phyloP scores from a whole-genome alignment of 495 filamentous ascomycete species.

The Tuber borchii region DNA sequence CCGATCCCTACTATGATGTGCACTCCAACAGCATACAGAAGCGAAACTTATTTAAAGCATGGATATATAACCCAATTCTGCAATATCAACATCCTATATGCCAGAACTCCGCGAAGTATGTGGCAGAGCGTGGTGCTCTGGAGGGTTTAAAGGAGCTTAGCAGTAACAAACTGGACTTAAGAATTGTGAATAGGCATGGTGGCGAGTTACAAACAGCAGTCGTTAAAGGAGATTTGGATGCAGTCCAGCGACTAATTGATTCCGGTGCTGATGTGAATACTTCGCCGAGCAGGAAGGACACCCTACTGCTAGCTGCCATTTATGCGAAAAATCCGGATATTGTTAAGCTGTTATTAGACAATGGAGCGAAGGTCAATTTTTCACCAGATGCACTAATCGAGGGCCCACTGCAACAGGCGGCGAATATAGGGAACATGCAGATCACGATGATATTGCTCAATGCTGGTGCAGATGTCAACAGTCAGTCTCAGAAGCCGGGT shows the following conservation, averaged over 20 bases:
- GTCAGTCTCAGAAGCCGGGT: not conserved
- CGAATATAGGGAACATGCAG: not conserved
- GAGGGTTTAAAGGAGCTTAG: too few species aligned
- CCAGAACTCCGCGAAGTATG: too few species aligned
- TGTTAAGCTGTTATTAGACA: not conserved
- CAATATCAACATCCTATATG: too few species aligned
- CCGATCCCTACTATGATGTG: too few species aligned
- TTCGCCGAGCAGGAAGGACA: not conserved
- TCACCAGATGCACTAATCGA: too few species aligned
- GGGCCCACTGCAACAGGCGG: not conserved
- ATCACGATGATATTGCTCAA: constrained; percentile 11
- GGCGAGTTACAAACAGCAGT: constrained; percentile 4
- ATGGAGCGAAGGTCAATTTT: constrained; percentile 10
- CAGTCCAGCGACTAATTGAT: constrained; percentile 3
- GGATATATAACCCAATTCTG: too few species aligned
- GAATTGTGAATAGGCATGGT: not conserved
- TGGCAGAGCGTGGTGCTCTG: too few species aligned
- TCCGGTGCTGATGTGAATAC: constrained; percentile 9
- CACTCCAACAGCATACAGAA: too few species aligned
- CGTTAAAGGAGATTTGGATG: constrained; percentile 1
- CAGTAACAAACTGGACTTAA: too few species aligned
- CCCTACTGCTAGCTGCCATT: constrained; percentile 7
- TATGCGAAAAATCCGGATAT: not conserved
- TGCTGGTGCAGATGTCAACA: constrained; percentile 7
- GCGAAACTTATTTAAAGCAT: too few species aligned